phyloP scores from a whole-genome alignment of 148 eudicot genomes.

The Heliosperma pusillum region DNA sequence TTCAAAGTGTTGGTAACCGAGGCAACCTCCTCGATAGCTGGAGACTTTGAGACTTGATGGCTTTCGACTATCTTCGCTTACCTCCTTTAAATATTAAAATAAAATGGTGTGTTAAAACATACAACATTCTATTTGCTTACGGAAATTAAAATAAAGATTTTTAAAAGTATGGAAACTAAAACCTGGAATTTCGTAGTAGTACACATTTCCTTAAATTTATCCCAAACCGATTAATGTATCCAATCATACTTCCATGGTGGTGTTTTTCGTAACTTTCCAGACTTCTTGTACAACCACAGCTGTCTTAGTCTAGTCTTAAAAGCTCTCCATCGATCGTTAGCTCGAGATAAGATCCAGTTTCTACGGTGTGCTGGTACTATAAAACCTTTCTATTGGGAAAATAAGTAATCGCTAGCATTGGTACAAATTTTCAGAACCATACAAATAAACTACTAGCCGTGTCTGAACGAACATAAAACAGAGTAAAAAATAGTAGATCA shows the following conservation, averaged over 20 bases:
- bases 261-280: not conserved
- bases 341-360: conserved; percentile 3
- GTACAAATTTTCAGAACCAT: not conserved
- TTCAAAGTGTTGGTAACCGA: not conserved
- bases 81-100: not conserved
- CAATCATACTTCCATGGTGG: conserved; percentile 4
- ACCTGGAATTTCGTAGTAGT: not conserved
- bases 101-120: not conserved
- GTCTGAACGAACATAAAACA: not conserved
- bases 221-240: not conserved
- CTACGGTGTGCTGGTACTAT: not conserved
- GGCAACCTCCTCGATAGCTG: conserved; percentile 9
- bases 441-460: not conserved
- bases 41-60: not conserved
- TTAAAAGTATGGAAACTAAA: not conserved
- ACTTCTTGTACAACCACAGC: conserved; percentile 2
- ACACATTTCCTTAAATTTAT: not conserved
- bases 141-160: not conserved
- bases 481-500: too few relatives aligned
- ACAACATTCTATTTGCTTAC: not conserved
- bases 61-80: not conserved
- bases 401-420: not conserved
- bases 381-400: not conserved
- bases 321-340: not conserved
- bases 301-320: conserved; percentile 2